Conservation (phyloP, 768 basidiomycete species). For the Suillus subluteus region DNA sequence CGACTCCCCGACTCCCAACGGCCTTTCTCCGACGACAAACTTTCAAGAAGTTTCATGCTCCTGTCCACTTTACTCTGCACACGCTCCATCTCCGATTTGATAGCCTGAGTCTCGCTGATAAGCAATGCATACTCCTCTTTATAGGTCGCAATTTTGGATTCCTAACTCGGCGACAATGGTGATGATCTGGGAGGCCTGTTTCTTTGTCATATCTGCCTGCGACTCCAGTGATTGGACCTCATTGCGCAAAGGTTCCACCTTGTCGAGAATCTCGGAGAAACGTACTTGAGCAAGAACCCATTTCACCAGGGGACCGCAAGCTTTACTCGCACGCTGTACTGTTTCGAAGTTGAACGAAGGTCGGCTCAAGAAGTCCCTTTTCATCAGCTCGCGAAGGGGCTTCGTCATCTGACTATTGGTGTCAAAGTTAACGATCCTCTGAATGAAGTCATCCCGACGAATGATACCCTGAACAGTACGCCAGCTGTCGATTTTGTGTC, state of each 20-base stretch:
- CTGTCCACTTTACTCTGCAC: slow-evolving; percentile 97
- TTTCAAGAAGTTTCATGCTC: slow-evolving; percentile 92
- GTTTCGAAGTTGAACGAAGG: slow-evolving; percentile 94
- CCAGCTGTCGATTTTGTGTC: slow-evolving; percentile 98
- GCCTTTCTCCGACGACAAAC: slow-evolving; percentile 90
- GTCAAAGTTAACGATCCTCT: slow-evolving; percentile 94
- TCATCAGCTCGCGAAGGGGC: slow-evolving; percentile 86
- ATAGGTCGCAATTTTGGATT: slow-evolving; percentile 89
- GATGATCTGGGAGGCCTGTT: slow-evolving; percentile 88
- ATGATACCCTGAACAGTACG: slow-evolving; percentile 94
- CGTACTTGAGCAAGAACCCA: slow-evolving; percentile 97
- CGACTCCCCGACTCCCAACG: slow-evolving; percentile 96
- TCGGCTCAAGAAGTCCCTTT: slow-evolving; percentile 87
- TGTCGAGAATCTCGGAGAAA: slow-evolving; percentile 97
- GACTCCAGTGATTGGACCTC: slow-evolving; percentile 92
- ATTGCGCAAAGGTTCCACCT: slow-evolving; percentile 93
- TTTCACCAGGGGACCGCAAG: slow-evolving; percentile 97
- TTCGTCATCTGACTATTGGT: slow-evolving; percentile 91
- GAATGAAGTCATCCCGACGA: slow-evolving; percentile 95
- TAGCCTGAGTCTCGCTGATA: slow-evolving; percentile 95
- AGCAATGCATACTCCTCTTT: slow-evolving; percentile 97
- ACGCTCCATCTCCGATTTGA: slow-evolving; percentile 97
- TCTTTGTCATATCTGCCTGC: slow-evolving; percentile 94
- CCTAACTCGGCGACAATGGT: slow-evolving; percentile 91
- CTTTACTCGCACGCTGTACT: slow-evolving; percentile 93